Conservation (phyloP, 148 eudicot genomes). For the Dysphania ambrosioides region DNA sequence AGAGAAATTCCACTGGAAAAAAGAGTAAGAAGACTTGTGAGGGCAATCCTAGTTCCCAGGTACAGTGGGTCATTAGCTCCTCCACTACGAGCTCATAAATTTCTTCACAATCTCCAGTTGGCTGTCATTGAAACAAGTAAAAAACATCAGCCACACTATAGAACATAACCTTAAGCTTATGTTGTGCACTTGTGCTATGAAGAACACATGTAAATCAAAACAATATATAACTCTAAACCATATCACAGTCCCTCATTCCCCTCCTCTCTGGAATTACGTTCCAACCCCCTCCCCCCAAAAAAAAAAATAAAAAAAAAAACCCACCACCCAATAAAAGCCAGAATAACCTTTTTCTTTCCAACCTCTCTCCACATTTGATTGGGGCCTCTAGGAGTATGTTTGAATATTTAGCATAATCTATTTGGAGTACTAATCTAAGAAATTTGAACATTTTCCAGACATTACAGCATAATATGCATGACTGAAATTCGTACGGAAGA, state of each 20-base stretch:
- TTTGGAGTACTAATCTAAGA: too few relatives aligned
- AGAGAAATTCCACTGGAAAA: too few relatives aligned
- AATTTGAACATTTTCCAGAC: not conserved
- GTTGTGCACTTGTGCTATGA: not conserved
- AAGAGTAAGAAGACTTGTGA: not conserved
- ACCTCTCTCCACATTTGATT: too few relatives aligned
- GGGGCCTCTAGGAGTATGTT: too few relatives aligned
- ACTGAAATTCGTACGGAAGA: not conserved
- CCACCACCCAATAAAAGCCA: too few relatives aligned
- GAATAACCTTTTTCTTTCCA: too few relatives aligned
- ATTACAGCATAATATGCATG: not conserved
- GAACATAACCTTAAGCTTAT: not conserved
- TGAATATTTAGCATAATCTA: too few relatives aligned
- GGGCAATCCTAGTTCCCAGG: not conserved
- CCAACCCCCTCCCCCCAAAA: too few relatives aligned
- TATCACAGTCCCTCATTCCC: too few relatives aligned
- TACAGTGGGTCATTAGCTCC: constrained; percentile 13
- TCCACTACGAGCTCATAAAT: constrained; percentile 27
- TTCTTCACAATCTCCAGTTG: constrained; percentile 32
- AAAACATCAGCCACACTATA: not conserved
- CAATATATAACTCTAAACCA: not conserved
- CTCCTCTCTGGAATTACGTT: too few relatives aligned
- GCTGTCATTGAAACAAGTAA: constrained; percentile 26
- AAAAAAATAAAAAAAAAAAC: too few relatives aligned
- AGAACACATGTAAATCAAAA: not conserved